A percentile compares a stretch with the other conserved stretches of the same genome.
These are phyloP conservation scores for Antrodiella citrinella DNA, from an alignment of 768 basidiomycete species.

Conservation along the genomic window DNA sequence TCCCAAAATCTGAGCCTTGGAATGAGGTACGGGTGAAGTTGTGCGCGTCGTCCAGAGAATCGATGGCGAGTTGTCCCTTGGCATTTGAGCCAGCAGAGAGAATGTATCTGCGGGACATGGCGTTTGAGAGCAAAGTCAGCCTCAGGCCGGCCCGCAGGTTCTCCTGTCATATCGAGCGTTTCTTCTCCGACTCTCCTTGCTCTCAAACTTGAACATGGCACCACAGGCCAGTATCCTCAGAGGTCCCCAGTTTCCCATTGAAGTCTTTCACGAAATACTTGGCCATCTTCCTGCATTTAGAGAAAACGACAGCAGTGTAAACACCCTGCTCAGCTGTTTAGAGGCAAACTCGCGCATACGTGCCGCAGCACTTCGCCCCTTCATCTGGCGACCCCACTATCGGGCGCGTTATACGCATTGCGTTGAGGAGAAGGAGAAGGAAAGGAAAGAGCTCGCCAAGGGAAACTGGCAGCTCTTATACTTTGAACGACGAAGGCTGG, in stretches of 20 bases:
- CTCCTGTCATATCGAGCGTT: neutral
- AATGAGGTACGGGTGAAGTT: conserved; percentile 32
- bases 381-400: conserved; percentile 50
- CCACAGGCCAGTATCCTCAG: too few relatives aligned
- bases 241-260: too few relatives aligned
- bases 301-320: conserved; percentile 15
- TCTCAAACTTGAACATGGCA: too few relatives aligned
- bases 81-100: conserved; percentile 42
- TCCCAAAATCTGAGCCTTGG: conserved; percentile 10
- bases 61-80: conserved; percentile 38
- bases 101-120: conserved; percentile 14
- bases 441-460: conserved; percentile 22
- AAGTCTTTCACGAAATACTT: conserved; percentile 29
- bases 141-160: too few relatives aligned
- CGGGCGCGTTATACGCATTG: conserved; percentile 37
- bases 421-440: conserved; percentile 29
- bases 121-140: conserved; percentile 3
- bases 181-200: too few relatives aligned
- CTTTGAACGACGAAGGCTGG: conserved; percentile 34
- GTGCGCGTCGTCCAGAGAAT: conserved; percentile 30
- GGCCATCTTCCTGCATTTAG: conserved; percentile 21
- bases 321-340: conserved; percentile 34
- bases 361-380: conserved; percentile 32
- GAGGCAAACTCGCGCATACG: conserved; percentile 30
- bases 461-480: conserved; percentile 43